Conservation (phyloP, 495 filamentous ascomycete species). For the Cairneyella variabilis region DNA sequence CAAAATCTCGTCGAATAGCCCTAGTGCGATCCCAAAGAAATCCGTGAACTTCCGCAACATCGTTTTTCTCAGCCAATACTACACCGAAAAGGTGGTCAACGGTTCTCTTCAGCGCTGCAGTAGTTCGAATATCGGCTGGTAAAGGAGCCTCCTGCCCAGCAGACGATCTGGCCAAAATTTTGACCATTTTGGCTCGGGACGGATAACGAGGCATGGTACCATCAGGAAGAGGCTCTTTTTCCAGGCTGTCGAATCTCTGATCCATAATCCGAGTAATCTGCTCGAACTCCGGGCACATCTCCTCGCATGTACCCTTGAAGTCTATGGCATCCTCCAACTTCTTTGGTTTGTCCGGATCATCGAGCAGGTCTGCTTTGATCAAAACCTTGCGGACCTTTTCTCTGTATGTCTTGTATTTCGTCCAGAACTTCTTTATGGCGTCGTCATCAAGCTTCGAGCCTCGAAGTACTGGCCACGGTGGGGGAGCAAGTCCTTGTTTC, state of each 20-base stretch:
- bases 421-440: constrained; percentile 41
- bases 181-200: constrained; percentile 53
- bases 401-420: constrained; percentile 58
- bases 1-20: constrained; percentile 90
- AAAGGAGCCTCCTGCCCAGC: constrained; percentile 89
- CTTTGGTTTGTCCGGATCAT: constrained; percentile 83
- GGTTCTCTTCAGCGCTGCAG: constrained; percentile 66
- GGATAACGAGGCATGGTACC: constrained; percentile 30
- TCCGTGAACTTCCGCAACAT: constrained; percentile 68
- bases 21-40: constrained; percentile 95
- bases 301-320: constrained; percentile 81
- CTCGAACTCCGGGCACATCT: constrained; percentile 95
- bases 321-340: constrained; percentile 79
- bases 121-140: constrained; percentile 87
- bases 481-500: constrained; percentile 21
- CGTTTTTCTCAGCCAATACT: constrained; percentile 60
- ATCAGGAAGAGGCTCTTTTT: constrained; percentile 40
- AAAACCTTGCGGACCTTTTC: constrained; percentile 62
- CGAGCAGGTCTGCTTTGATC: constrained; percentile 71
- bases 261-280: constrained; percentile 72
- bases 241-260: constrained; percentile 48
- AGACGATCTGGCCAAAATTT: constrained; percentile 84
- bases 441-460: constrained; percentile 33
- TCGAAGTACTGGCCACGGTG: constrained; percentile 37
- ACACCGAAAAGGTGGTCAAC: constrained; percentile 79